Evolutionary conservation across 2,329 filamentous ascomycete species (phyloP).

Genomic region (Arthrobotrys pseudoclavata): DNA sequence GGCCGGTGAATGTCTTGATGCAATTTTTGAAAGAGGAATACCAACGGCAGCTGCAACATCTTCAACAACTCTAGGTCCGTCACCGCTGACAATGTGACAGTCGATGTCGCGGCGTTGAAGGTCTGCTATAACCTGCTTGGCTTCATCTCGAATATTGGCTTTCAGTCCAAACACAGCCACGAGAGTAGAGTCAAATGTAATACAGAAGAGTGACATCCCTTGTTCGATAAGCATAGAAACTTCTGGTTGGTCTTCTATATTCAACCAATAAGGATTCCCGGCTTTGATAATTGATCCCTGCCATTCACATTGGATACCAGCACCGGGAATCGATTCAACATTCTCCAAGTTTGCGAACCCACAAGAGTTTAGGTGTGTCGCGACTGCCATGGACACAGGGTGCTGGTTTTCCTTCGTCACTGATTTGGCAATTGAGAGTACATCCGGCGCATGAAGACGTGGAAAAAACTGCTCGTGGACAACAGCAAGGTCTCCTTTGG

Average conservation of each 20-base stretch:
- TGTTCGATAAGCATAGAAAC: conserved; percentile 13
- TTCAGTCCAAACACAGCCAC: conserved; percentile 70
- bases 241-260: conserved; percentile 26
- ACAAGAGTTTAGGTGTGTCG: conserved; percentile 65
- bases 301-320: conserved; percentile 60
- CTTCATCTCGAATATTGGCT: conserved; percentile 68
- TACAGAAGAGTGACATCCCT: conserved; percentile 67
- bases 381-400: conserved; percentile 70
- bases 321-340: conserved; percentile 67
- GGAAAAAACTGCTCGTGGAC: conserved; percentile 65
- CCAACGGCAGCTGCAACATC: conserved; percentile 68
- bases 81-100: conserved; percentile 73
- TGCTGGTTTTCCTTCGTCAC: conserved; percentile 68
- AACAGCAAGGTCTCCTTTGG: conserved; percentile 71
- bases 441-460: conserved; percentile 63
- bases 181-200: conserved; percentile 67
- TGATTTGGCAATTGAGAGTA: conserved; percentile 65
- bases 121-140: conserved; percentile 67
- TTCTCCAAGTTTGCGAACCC: conserved; percentile 49
- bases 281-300: conserved; percentile 28
- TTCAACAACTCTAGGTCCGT: conserved; percentile 70
- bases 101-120: conserved; percentile 69
- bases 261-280: conserved; percentile 55
- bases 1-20: conserved; percentile 69
- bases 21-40: conserved; percentile 67